Evolutionary conservation across 202 grass and related monocot species (phyloP), one percentile per base, ranked within the genome.

Genomic region (Setaria viridis): DNA sequence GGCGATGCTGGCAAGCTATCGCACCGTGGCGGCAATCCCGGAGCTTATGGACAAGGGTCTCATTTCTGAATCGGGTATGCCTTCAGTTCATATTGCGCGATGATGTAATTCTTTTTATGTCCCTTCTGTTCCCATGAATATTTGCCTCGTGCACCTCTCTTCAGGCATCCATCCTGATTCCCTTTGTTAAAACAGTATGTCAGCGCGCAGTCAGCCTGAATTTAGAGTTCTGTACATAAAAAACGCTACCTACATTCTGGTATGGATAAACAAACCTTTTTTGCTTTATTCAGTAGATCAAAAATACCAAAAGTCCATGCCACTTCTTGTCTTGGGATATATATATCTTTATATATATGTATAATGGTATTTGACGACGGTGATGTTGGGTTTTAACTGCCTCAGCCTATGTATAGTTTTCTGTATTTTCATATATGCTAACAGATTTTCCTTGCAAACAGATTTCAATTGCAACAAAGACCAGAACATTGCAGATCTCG

Each of bases 51-150:
- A 34, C 15, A 85, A 81, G 21, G 83, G 88, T 11, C 53, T 92
- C 58, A 82, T 95, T 60, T 89, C 90, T 1, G 90, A 89, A 76
- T 85, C 32, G 37, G 93, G 93, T 95, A 92, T 46, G 8, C 4
- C 41, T 46, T 29, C 39, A 41, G 39, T 41, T 41, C 0, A 0
- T 21, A 16, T 11, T 2, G 6, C 12, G 47, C 20, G 15, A 3
- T 5, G 39, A 41, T 41, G 0, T 9, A 19, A 9, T 43, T 4
- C 12, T 70, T 12, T 21, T 20, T 42, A 5, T n/a, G 20, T n/a
- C 37, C 16, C 37, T 20, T 68, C 13, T 14, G 62, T 56, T 56
- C 17, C 1, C 4, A 12, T 48, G 47, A 1, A 51, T 15, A 51
- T 51, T 51, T 15, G 2, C 12, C 3, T 51, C 13, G 4, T 14